A percentile compares a stretch with the other conserved stretches of the same genome.
Conservation (phyloP, 2,329 filamentous ascomycete genomes). For the Penicillium sp. region DNA sequence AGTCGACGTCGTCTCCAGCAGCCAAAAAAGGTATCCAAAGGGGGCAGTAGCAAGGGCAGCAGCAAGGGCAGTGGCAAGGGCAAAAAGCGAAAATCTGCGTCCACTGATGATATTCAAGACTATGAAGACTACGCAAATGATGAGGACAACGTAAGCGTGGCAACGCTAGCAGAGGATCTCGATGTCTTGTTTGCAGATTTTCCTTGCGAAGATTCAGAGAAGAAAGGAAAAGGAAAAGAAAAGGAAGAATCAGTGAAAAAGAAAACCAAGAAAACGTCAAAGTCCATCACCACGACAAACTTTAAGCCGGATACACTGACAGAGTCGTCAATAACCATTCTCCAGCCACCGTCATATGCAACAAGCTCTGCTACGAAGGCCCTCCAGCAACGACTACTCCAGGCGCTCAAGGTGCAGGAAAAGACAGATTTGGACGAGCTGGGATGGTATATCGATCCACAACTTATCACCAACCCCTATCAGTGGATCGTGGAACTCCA, state of each 20-base stretch:
- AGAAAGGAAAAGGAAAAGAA: conserved; percentile 4
- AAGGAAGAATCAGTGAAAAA: neutral
- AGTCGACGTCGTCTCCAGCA: conserved; percentile 31
- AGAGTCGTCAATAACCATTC: conserved; percentile 56
- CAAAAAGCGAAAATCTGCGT: conserved; percentile 7
- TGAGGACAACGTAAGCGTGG: conserved; percentile 41
- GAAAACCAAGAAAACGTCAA: conserved; percentile 1
- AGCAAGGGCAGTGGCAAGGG: conserved; percentile 15
- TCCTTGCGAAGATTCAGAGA: conserved; percentile 19
- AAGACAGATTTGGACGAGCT: conserved; percentile 60
- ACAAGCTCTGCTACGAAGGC: conserved; percentile 57
- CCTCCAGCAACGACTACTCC: conserved; percentile 62
- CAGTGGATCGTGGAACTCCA: conserved; percentile 92
- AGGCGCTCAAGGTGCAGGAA: conserved; percentile 62
- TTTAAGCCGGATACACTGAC: conserved; percentile 68
- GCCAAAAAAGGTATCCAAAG: conserved; percentile 15
- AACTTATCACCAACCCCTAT: conserved; percentile 68
- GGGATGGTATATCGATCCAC: conserved; percentile 76
- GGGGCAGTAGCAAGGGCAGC: conserved; percentile 25
- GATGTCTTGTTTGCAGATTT: conserved; percentile 36
- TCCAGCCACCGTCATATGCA: conserved; percentile 65
- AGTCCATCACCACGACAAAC: conserved; percentile 47
- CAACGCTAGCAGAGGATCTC: conserved; percentile 48
- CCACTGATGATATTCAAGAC: conserved; percentile 19
- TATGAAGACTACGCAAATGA: conserved; percentile 15